phyloP scores from a whole-genome alignment of 2,329 filamentous ascomycete species.

The Eutypa lata region DNA sequence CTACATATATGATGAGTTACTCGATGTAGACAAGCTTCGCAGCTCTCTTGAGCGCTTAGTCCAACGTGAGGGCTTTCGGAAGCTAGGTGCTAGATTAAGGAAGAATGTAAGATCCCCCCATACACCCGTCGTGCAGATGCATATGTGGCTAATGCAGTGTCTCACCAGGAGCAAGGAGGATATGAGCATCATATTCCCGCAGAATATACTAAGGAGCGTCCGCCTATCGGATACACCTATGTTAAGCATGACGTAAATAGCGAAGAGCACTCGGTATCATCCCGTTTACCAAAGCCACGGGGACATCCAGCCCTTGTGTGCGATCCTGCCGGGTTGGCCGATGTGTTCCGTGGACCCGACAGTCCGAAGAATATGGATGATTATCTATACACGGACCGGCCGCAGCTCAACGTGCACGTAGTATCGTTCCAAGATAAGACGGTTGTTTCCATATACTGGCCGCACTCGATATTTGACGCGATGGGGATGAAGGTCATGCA shows the following conservation, averaged over 20 bases:
- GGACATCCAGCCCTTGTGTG: constrained; percentile 20
- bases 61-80: constrained; percentile 19
- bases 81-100: constrained; percentile 20
- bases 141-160: background rate
- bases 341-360: constrained; percentile 15
- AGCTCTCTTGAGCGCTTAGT: constrained; percentile 17
- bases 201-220: constrained; percentile 30
- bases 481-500: constrained; percentile 36
- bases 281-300: constrained; percentile 24
- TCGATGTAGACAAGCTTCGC: constrained; percentile 18
- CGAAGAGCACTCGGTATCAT: constrained; percentile 30
- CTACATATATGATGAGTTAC: constrained; percentile 18
- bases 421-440: constrained; percentile 41
- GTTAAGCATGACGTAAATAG: constrained; percentile 26
- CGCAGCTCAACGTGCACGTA: constrained; percentile 39
- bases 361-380: constrained; percentile 29
- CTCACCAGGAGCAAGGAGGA: constrained; percentile 15
- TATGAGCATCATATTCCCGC: constrained; percentile 41
- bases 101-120: constrained; percentile 11
- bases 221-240: constrained; percentile 32
- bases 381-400: constrained; percentile 34
- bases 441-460: constrained; percentile 35
- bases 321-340: constrained; percentile 20
- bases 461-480: constrained; percentile 39
- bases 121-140: background rate